Base-by-base conservation (phyloP, 2,329 filamentous ascomycete genomes). In the Metarhizium rileyi region DNA sequence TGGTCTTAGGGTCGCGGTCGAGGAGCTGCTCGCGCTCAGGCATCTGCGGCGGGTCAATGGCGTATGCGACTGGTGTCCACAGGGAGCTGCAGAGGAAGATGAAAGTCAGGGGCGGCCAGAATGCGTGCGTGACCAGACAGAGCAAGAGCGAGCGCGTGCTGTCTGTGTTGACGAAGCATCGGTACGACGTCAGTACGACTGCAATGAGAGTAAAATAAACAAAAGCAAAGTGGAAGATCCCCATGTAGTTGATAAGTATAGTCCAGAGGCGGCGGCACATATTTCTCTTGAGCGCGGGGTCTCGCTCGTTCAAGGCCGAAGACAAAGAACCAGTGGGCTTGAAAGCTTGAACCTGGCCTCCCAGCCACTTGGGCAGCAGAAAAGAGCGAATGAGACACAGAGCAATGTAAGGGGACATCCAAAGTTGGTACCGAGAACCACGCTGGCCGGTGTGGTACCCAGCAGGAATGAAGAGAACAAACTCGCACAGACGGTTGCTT, bases 351-450 rank as follows among this genome's bases (percentile, higher is more conserved):
- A 72, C 63, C 58, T 78, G 70, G 20, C 78, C 80, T 16, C 80
- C 80, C 16, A 83, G 72, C 78, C 78, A 81, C 7, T 60, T 71
- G 25, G 78, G 78, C 3, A 82, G 67, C 14, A 81, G 56, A 57
- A 82, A 82, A 1, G 77, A 72, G 3, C 77, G 76, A 47, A 81
- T 63, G 48, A 82, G 73, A 56, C 74, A 77, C 10, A 80, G 66
- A 0, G 77, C 75, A 52, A 80, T 77, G 62, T 80, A 83, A 0
- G 78, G 78, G 6, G 78, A 72, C 78, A 82, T 82, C 78, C 79
- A 83, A 26, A 82, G 66, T 61, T 80, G 75, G 53, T 76, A 75
- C 4, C 76, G 69, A 2, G 72, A 70, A 36, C 76, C 76, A 48
- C 78, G 70, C 61, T 80, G 77, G 4, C 76, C 78, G 10, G 76